A percentile compares a stretch with the other conserved stretches of the same genome.
phyloP scores from a whole-genome alignment of 805 yeast species.

The Zygosaccharomyces gambellarensis region DNA sequence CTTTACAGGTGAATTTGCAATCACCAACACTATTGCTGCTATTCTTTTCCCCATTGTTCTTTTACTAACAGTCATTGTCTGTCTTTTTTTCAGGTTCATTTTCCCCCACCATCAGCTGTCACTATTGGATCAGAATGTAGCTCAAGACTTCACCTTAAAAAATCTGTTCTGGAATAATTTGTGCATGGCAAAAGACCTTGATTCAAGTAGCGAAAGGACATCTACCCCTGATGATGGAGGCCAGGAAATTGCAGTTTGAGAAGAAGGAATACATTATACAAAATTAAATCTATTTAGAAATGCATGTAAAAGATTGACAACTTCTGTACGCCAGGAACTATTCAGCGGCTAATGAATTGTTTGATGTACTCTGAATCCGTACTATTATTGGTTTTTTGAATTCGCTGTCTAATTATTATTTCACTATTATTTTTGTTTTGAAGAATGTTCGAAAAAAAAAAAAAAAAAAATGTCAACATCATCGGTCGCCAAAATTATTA shows the following conservation, averaged over 20 bases:
- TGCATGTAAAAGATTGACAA: no score
- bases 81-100: constrained; percentile 56
- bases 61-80: constrained; percentile 56
- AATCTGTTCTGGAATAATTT: constrained; percentile 36
- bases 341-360: background rate
- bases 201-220: background rate
- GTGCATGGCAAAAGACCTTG: constrained; percentile 5
- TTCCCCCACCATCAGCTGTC: constrained; percentile 59
- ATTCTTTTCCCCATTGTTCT: constrained; percentile 91
- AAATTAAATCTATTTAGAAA: no score
- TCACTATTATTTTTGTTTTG: background rate
- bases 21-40: constrained; percentile 83
- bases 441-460: background rate
- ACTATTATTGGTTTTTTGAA: background rate
- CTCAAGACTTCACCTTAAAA: constrained; percentile 50
- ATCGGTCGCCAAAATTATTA: constrained; percentile 2
- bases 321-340: background rate
- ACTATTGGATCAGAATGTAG: constrained; percentile 62
- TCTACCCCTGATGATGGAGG: background rate
- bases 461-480: constrained; percentile 4
- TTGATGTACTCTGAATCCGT: background rate
- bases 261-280: background rate
- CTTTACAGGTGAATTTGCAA: constrained; percentile 75
- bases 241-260: background rate
- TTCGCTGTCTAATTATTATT: background rate